phyloP scores from a whole-genome alignment of 129 eudicot species.

The Saussurea involucrata region DNA sequence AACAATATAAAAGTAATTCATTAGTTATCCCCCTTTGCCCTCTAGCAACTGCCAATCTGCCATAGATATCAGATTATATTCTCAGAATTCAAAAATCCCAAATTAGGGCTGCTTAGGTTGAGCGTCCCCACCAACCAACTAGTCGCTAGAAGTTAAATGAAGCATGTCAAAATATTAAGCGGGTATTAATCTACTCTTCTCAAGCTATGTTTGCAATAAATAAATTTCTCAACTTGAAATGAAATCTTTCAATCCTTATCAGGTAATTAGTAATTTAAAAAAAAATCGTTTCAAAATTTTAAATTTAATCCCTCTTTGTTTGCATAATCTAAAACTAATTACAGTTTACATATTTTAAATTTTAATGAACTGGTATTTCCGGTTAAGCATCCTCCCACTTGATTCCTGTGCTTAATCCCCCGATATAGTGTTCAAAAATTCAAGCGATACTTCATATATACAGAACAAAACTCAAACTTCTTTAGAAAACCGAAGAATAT shows the following conservation, averaged over 20 bases:
- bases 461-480: not conserved
- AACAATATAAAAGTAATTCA: not conserved
- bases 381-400: not conserved
- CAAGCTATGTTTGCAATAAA: not conserved
- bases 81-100: not conserved
- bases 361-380: not conserved
- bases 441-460: not conserved
- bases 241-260: constrained; percentile 18
- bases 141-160: not conserved
- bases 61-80: not conserved
- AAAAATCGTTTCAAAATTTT: not conserved
- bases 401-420: not conserved
- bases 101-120: not conserved
- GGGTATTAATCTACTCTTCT: not conserved
- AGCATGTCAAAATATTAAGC: not conserved
- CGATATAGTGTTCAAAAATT: not conserved
- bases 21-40: not conserved
- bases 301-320: not conserved
- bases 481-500: not conserved
- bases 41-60: constrained; percentile 12
- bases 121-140: not conserved
- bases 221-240: constrained; percentile 7
- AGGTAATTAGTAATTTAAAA: not conserved
- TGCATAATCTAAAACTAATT: not conserved
- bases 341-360: not conserved